phyloP scores from a whole-genome alignment of 371 early-diverging fungal species.

The Entomophthora muscae region DNA sequence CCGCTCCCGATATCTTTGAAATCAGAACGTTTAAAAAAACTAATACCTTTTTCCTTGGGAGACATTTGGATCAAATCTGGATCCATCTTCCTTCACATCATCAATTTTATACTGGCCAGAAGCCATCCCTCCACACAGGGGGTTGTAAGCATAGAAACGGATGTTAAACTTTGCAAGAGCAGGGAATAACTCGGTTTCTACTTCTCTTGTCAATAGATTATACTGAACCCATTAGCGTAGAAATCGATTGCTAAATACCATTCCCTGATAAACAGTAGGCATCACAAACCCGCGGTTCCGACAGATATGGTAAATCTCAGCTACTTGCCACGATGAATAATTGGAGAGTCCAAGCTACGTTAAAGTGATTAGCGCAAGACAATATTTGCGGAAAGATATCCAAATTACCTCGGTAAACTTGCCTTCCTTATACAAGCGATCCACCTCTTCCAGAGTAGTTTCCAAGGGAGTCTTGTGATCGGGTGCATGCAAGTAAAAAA shows the following conservation, averaged over 20 bases:
- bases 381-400: not conserved
- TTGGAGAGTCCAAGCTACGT: conserved; percentile 29
- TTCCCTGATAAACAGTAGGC: conserved; percentile 31
- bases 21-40: not conserved
- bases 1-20: conserved; percentile 22
- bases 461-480: conserved; percentile 24
- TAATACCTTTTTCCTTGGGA: conserved; percentile 21
- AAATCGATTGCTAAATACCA: conserved; percentile 13
- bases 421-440: conserved; percentile 23
- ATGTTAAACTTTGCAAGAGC: conserved; percentile 31
- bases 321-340: conserved; percentile 25
- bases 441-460: conserved; percentile 21
- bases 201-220: conserved; percentile 38
- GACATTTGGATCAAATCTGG: conserved; percentile 29
- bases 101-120: conserved; percentile 20
- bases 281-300: conserved; percentile 19
- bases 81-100: conserved; percentile 19
- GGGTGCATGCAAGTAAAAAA: conserved; percentile 33
- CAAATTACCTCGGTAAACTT: conserved; percentile 18
- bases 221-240: conserved; percentile 17
- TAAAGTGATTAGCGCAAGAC: not conserved
- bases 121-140: conserved; percentile 36
- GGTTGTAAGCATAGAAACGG: conserved; percentile 34
- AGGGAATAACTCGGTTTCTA: conserved; percentile 38
- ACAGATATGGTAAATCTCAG: conserved; percentile 23